Evolutionary conservation across 768 basidiomycete genomes (phyloP).

Genomic region (Kwoniella botswanensis): DNA sequence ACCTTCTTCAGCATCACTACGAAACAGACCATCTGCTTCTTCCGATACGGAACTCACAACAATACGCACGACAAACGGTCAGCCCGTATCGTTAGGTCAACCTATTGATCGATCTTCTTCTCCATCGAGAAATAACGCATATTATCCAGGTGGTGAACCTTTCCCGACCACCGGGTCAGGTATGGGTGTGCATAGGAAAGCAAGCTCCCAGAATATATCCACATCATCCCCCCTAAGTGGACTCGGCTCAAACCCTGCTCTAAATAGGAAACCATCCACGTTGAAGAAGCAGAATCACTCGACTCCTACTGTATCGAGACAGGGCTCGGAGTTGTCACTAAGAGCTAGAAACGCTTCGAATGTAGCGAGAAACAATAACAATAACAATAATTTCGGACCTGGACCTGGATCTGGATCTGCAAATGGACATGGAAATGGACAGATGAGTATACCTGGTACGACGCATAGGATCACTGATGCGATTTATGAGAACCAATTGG

Average conservation of each 20-base stretch:
- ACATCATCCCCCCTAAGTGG: not conserved
- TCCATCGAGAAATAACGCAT: constrained; percentile 7
- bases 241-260: not conserved
- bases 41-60: constrained; percentile 10
- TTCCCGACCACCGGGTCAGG: not conserved
- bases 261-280: constrained; percentile 7
- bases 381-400: not conserved
- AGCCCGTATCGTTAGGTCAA: constrained; percentile 3
- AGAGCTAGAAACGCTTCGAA: not conserved
- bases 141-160: constrained; percentile 17
- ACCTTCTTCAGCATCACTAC: constrained; percentile 17
- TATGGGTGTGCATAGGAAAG: not conserved
- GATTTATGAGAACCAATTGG: constrained; percentile 20
- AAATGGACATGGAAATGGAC: not conserved
- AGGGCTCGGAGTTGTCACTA: constrained; percentile 11
- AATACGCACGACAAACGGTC: constrained; percentile 17
- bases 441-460: constrained; percentile 15
- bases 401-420: not conserved
- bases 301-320: constrained; percentile 13
- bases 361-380: not conserved
- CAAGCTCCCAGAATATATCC: not conserved
- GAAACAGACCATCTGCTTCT: constrained; percentile 9
- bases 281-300: constrained; percentile 6
- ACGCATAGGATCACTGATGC: constrained; percentile 27
- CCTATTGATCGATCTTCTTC: not conserved